Base-by-base conservation (phyloP, 1,284 basidiomycete genomes). In the Naganishia albida region DNA sequence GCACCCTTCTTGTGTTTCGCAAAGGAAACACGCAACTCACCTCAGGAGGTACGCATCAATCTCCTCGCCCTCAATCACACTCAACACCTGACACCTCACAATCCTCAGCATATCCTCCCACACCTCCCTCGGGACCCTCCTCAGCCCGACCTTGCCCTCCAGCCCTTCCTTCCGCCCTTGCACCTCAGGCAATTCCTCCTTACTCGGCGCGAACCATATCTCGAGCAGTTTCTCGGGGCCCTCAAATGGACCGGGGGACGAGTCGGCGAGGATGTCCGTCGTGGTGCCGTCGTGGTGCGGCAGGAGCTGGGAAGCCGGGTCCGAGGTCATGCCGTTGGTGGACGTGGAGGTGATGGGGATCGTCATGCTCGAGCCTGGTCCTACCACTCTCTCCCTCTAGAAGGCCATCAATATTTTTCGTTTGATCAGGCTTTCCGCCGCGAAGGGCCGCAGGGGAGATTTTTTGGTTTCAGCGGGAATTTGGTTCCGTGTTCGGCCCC, bases 91-190 rank as follows among this genome's bases (percentile, higher is more conserved):
- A 84, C 96, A 99, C 78, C 91, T 88, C 77, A 99, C 96, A 70
- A 96, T 90, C 80, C 90, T 88, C 66, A 99, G 87, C 93, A 99
- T 97, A 68, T 90, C 88, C 81, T 98, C 93, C 96, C 96, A 99
- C 18, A 90, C 82, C 20, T 82, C 79, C 65, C 87, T 83, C 69
- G 86, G 84, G 50, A 99, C 88, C 72, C 83, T 85, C 66, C 93
- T 83, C 57, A 98, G 83, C 23, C 95, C 95, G 42, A 68, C 73
- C 49, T 62, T 25, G 7, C 44, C 55, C 52, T 50, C 59, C 65
- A 46, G 65, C 30, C 40, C 42, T 10, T 65, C 18, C 40, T 48
- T 20, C 15, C 39, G 25, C 12, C 62, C 48, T 13, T 34, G 49
- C 13, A 23, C 75, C 70, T 15, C 81, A 76, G 71, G 60, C 23